Evolutionary conservation across 192 early-diverging fungal genomes (phyloP).

Genomic region (Phycomyces blakesleeanus): DNA sequence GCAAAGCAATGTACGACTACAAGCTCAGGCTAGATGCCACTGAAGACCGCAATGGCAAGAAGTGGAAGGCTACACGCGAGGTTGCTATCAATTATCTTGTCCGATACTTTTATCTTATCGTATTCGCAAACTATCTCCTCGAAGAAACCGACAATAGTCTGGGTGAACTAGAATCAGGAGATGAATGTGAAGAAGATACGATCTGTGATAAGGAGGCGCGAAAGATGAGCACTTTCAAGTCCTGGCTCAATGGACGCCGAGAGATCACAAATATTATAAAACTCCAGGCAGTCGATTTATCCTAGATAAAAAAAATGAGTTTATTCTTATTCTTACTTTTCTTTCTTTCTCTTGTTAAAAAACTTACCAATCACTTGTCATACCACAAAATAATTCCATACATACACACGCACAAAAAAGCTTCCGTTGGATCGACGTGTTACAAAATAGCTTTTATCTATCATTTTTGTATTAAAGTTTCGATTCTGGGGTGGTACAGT

Average conservation of each 20-base stretch:
- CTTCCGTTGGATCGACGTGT: no score
- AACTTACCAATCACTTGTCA: no score
- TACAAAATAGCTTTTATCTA: no score
- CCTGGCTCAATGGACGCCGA: constrained; percentile 52
- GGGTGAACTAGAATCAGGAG: neutral
- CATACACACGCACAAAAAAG: no score
- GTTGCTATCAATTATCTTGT: constrained; percentile 56
- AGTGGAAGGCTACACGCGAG: constrained; percentile 35
- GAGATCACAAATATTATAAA: constrained; percentile 57
- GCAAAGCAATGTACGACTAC: constrained; percentile 57
- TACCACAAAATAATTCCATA: no score
- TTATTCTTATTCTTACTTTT: no score
- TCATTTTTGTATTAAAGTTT: no score
- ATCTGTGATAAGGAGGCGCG: constrained; percentile 26
- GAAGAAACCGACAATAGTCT: constrained; percentile 30
- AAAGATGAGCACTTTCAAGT: constrained; percentile 38
- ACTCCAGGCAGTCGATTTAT: constrained; percentile 25
- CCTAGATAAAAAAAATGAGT: constrained; percentile 3
- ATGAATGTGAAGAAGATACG: constrained; percentile 12
- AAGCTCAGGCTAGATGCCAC: constrained; percentile 48
- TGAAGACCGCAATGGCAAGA: constrained; percentile 23
- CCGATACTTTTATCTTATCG: constrained; percentile 62
- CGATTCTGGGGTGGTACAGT: no score
- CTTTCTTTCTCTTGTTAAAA: no score
- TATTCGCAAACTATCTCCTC: constrained; percentile 63